These are phyloP conservation scores for Xylaria scruposa DNA, from an alignment of 495 filamentous ascomycete species.

Conservation along the genomic window DNA sequence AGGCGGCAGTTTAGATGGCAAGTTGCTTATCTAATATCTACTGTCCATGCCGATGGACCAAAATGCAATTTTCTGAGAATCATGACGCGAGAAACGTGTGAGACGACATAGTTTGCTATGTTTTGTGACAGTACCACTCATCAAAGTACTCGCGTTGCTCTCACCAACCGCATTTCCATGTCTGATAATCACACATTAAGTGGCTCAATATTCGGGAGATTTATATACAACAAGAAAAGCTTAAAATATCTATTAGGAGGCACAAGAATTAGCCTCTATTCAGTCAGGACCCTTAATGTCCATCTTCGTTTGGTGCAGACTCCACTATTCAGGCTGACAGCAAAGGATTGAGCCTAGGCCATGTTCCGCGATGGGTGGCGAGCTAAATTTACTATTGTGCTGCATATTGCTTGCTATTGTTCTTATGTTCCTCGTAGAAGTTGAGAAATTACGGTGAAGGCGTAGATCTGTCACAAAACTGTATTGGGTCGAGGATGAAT, in stretches of 20 bases:
- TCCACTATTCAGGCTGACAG: too few relatives aligned
- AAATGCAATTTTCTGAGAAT: not conserved
- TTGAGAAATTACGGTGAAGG: not conserved
- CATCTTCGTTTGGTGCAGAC: not conserved
- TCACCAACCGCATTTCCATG: not conserved
- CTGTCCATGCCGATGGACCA: not conserved
- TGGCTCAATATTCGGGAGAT: not conserved
- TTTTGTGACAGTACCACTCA: too few relatives aligned
- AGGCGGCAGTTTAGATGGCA: not conserved
- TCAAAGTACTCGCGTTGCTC: not conserved
- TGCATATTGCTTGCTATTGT: not conserved
- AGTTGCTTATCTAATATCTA: not conserved
- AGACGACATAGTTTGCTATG: too few relatives aligned
- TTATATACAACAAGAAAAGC: not conserved
- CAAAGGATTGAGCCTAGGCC: too few relatives aligned
- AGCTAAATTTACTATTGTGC: not conserved
- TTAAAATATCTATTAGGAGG: not conserved
- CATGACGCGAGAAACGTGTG: too few relatives aligned
- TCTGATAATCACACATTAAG: not conserved
- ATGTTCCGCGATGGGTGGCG: too few relatives aligned
- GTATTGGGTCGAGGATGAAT: too few relatives aligned
- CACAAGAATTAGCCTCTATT: too few relatives aligned
- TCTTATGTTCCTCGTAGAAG: not conserved
- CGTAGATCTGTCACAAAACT: not conserved
- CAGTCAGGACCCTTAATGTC: too few relatives aligned